Percentiles rank a stretch among this genome's conserved stretches.
Conservation (phyloP, 2,329 filamentous ascomycete species). For the Aspergillus costaricaensis region DNA sequence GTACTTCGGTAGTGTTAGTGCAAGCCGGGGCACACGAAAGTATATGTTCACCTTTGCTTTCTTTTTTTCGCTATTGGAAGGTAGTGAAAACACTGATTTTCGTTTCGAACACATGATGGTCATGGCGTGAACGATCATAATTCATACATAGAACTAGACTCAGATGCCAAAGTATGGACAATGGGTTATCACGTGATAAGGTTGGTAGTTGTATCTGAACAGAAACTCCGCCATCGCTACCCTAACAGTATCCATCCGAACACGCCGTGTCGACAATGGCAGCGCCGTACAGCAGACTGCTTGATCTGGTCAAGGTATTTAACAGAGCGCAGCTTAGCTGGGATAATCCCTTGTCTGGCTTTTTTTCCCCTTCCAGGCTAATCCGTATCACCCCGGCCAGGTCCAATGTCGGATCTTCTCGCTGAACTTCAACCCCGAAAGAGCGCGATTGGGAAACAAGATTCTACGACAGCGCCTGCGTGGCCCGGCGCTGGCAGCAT, state of each 20-base stretch:
- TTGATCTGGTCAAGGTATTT: constrained; percentile 76
- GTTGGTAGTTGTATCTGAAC: neutral
- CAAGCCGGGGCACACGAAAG: neutral
- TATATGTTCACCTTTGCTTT: constrained; percentile 23
- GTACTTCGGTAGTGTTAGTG: constrained; percentile 1
- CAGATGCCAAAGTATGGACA: neutral
- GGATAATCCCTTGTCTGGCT: neutral
- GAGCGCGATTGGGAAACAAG: constrained; percentile 83
- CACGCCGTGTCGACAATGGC: constrained; percentile 42
- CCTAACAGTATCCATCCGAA: neutral
- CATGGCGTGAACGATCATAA: neutral
- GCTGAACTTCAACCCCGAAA: constrained; percentile 84
- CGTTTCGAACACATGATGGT: constrained; percentile 32
- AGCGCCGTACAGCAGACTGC: constrained; percentile 54
- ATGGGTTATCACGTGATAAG: constrained; percentile 4
- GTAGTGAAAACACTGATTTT: constrained; percentile 16
- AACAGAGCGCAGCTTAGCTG: neutral
- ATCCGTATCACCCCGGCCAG: constrained; percentile 48
- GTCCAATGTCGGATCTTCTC: constrained; percentile 90
- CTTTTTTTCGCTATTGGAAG: constrained; percentile 10
- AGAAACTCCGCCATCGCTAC: neutral
- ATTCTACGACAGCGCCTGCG: constrained; percentile 83
- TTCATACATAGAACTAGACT: neutral
- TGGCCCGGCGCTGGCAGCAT: constrained; percentile 79
- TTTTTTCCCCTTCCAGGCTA: neutral